Evolutionary conservation across 148 eudicot species (phyloP).

Genomic region (Rhododendron vialii): DNA sequence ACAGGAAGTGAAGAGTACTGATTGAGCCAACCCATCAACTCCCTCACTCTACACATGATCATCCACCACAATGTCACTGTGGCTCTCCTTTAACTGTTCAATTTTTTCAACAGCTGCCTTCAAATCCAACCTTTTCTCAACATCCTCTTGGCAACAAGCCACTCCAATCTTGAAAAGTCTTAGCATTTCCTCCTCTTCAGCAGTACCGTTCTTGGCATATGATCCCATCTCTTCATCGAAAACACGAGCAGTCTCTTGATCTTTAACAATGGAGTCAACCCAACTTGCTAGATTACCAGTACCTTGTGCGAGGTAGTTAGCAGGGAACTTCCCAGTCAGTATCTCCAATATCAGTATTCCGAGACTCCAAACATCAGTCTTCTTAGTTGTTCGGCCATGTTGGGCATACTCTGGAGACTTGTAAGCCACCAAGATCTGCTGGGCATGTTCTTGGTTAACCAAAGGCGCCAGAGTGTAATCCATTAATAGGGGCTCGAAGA

Average conservation of each 20-base stretch:
- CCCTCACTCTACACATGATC: not conserved
- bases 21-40: not conserved
- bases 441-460: conserved; percentile 50
- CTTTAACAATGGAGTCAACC: conserved; percentile 31
- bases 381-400: conserved; percentile 36
- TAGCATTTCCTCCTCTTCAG: conserved; percentile 31
- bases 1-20: not conserved
- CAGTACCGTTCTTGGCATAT: not conserved
- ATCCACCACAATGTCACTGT: not conserved
- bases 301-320: conserved; percentile 42
- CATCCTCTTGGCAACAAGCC: conserved; percentile 51
- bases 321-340: conserved; percentile 55
- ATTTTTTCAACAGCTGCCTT: conserved; percentile 44
- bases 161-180: conserved; percentile 54
- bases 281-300: conserved; percentile 36
- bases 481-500: conserved; percentile 55
- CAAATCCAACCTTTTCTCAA: conserved; percentile 50
- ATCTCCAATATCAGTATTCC: conserved; percentile 65
- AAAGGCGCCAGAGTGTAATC: conserved; percentile 61
- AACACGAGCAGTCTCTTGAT: conserved; percentile 18
- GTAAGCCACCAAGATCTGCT: conserved; percentile 51
- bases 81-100: conserved; percentile 36
- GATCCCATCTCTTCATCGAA: conserved; percentile 53
- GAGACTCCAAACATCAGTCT: conserved; percentile 69
- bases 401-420: conserved; percentile 65